These are phyloP conservation scores for Trypanosoma mega DNA, from an alignment of 208 protist genomes.

Conservation along the genomic window DNA sequence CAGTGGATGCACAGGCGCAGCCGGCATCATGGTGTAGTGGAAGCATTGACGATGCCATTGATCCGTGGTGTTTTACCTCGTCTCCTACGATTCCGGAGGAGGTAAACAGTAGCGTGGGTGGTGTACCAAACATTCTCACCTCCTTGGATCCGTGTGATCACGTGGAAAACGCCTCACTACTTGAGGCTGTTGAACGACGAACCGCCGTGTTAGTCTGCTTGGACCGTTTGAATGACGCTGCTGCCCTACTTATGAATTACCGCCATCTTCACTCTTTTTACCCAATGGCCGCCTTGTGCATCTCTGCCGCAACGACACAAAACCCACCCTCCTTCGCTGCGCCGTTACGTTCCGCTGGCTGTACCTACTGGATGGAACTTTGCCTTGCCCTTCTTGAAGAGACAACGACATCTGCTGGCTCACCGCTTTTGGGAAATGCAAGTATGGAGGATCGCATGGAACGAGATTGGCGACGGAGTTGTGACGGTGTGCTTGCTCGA, in stretches of 20 bases:
- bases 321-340: conserved; percentile 15
- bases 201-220: conserved; percentile 67
- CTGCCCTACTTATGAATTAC: conserved; percentile 54
- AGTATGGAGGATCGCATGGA: not conserved
- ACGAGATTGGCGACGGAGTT: too few species aligned
- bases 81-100: too few species aligned
- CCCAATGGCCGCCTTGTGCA: conserved; percentile 49
- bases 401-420: conserved; percentile 7
- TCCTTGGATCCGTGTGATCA: conserved; percentile 34
- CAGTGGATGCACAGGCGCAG: not conserved
- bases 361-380: conserved; percentile 61
- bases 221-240: conserved; percentile 44
- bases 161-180: conserved; percentile 44
- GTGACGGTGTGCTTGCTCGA: too few species aligned
- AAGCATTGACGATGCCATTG: conserved; percentile 3
- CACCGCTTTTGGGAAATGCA: conserved; percentile 3
- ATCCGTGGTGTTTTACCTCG: not conserved
- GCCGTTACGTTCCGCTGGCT: conserved; percentile 20
- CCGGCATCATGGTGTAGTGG: conserved; percentile 2
- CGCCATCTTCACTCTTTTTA: conserved; percentile 51
- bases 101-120: too few species aligned
- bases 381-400: conserved; percentile 41
- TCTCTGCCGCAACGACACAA: conserved; percentile 37
- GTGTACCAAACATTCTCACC: too few species aligned
- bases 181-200: conserved; percentile 79